Percentiles rank a stretch among this genome's conserved stretches.
phyloP scores from a whole-genome alignment of 192 early-diverging fungal species.

The Backusella tuberculispora region DNA sequence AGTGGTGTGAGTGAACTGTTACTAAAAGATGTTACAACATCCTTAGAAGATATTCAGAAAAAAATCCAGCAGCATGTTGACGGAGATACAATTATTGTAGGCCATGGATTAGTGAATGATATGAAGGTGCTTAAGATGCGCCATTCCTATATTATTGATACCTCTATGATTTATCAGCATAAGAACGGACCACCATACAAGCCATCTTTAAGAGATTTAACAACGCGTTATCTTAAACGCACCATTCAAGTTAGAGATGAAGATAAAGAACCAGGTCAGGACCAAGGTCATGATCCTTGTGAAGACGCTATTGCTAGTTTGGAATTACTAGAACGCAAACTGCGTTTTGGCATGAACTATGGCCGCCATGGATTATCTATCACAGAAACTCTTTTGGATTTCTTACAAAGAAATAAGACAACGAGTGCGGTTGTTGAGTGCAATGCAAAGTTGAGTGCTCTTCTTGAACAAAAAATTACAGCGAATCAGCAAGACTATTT shows the following conservation, averaged over 20 bases:
- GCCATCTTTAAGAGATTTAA: constrained; percentile 55
- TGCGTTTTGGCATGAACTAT: constrained; percentile 45
- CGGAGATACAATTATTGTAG: constrained; percentile 51
- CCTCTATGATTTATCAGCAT: constrained; percentile 58
- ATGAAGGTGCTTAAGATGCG: constrained; percentile 60
- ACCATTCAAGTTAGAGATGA: constrained; percentile 51
- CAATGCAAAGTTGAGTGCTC: not conserved
- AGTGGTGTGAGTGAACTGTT: constrained; percentile 56
- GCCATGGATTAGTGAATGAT: constrained; percentile 69
- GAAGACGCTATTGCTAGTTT: constrained; percentile 71
- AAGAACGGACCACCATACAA: constrained; percentile 54
- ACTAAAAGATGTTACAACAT: constrained; percentile 48
- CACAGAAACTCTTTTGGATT: constrained; percentile 21
- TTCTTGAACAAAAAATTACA: constrained; percentile 3
- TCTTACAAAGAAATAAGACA: not conserved
- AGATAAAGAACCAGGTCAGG: constrained; percentile 47
- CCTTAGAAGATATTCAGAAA: constrained; percentile 52
- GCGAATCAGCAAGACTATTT: constrained; percentile 20
- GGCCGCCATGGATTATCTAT: constrained; percentile 32
- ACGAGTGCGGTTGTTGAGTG: constrained; percentile 12
- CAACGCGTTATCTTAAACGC: constrained; percentile 54
- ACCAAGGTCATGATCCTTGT: constrained; percentile 65
- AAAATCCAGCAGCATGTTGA: constrained; percentile 41
- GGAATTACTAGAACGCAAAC: constrained; percentile 60
- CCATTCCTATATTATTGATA: constrained; percentile 70